These are phyloP conservation scores for Fusarium aywerte DNA, from an alignment of 2,329 filamentous ascomycete species.

Conservation along the genomic window DNA sequence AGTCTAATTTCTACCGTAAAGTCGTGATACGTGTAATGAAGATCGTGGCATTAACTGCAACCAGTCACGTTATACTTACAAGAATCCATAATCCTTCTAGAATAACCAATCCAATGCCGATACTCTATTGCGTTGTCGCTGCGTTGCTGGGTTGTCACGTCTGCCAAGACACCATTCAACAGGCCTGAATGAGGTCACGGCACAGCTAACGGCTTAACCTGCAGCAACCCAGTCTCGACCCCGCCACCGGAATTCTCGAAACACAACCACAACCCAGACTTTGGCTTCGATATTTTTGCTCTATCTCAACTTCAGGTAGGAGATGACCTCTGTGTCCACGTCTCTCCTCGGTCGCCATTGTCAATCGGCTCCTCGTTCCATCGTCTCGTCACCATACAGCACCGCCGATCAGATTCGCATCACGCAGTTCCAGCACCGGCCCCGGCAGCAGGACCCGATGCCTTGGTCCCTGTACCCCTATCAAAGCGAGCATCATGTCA, in stretches of 20 bases:
- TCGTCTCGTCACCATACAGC: slow-evolving; percentile 26
- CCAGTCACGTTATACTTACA: slow-evolving; percentile 14
- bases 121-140: slow-evolving; percentile 4
- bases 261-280: slow-evolving; percentile 27
- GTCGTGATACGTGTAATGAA: not conserved
- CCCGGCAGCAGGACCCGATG: slow-evolving; percentile 49
- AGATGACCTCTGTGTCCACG: slow-evolving; percentile 40
- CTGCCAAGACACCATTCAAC: slow-evolving; percentile 34
- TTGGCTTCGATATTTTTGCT: slow-evolving; percentile 18
- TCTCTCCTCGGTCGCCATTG: slow-evolving; percentile 25
- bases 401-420: slow-evolving; percentile 5
- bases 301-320: slow-evolving; percentile 23
- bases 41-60: not conserved
- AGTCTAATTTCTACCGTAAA: not conserved
- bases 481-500: slow-evolving; percentile 58
- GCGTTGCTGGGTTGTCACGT: slow-evolving; percentile 23
- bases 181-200: slow-evolving; percentile 44
- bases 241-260: slow-evolving; percentile 43
- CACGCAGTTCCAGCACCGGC: slow-evolving; percentile 16
- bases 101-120: not conserved
- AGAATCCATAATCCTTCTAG: not conserved
- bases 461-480: slow-evolving; percentile 46
- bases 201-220: slow-evolving; percentile 30
- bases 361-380: slow-evolving; percentile 34
- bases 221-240: slow-evolving; percentile 38